phyloP scores from a whole-genome alignment of 129 eudicot genomes.

The Pseudognaphalium luteoalbum region DNA sequence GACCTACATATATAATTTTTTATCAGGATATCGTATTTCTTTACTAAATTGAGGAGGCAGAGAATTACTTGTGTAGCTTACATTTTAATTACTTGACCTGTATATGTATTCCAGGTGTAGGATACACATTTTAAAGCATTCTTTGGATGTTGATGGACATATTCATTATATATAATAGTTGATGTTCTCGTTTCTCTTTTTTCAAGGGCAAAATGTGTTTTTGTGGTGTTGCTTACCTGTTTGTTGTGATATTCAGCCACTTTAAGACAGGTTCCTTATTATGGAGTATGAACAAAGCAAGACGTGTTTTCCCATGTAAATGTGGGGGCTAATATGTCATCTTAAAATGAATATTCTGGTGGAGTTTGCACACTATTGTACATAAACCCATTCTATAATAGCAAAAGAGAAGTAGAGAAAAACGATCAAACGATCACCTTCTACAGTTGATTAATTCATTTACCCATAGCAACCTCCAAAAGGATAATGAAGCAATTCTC shows the following conservation, averaged over 20 bases:
- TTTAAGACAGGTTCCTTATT: too few species aligned
- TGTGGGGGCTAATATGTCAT: too few species aligned
- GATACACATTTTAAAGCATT: neutral
- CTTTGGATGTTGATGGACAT: neutral
- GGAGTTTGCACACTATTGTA: neutral
- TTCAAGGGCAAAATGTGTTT: neutral
- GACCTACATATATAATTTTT: neutral
- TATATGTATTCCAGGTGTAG: too few species aligned
- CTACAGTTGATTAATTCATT: neutral
- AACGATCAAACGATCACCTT: too few species aligned
- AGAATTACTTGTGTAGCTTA: too few species aligned
- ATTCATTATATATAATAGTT: neutral
- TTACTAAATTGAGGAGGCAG: too few species aligned
- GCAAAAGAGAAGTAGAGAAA: neutral
- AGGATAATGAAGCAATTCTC: neutral
- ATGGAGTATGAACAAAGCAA: too few species aligned
- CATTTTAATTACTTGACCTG: too few species aligned
- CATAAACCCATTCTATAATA: neutral
- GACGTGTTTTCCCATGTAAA: too few species aligned
- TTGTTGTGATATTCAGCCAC: neutral
- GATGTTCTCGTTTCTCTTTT: too few species aligned
- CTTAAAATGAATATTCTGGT: too few species aligned
- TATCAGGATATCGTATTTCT: neutral
- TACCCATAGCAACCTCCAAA: neutral
- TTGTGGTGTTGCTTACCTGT: neutral